Evolutionary conservation across 495 filamentous ascomycete species (phyloP).

Genomic region (Trichocladium uniseriatum): DNA sequence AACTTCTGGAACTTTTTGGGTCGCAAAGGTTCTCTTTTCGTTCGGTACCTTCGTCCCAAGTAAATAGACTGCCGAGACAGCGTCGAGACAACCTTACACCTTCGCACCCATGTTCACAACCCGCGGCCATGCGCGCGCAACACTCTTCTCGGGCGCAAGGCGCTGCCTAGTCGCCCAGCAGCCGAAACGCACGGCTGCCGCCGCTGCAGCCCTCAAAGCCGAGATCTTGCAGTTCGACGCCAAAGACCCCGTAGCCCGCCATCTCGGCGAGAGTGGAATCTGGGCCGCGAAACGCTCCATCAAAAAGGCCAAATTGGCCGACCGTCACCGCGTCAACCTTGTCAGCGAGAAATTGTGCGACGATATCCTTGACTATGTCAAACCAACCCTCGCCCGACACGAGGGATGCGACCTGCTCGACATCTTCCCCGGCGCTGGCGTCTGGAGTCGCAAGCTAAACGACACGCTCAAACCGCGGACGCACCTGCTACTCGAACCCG

Average conservation of each 20-base stretch:
- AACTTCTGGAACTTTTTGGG: too few species aligned
- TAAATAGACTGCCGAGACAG: too few species aligned
- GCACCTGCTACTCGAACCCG: conserved; percentile 72
- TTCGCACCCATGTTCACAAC: conserved; percentile 2
- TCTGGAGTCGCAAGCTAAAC: conserved; percentile 69
- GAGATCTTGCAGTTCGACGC: not conserved
- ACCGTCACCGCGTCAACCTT: conserved; percentile 38
- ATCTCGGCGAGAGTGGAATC: not conserved
- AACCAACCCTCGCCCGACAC: conserved; percentile 47
- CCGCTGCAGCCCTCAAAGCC: too few species aligned
- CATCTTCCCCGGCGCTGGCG: conserved; percentile 64
- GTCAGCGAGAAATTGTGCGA: conserved; percentile 51
- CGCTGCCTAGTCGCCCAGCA: not conserved
- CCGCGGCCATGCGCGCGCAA: conserved; percentile 6
- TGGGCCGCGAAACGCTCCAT: not conserved
- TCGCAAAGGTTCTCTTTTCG: too few species aligned
- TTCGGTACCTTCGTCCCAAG: too few species aligned
- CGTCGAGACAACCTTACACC: too few species aligned
- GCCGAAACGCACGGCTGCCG: too few species aligned
- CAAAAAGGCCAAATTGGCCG: not conserved
- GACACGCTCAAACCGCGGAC: conserved; percentile 62
- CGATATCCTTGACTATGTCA: conserved; percentile 32
- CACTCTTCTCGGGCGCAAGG: not conserved
- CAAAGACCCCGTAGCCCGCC: not conserved
- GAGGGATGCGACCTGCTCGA: conserved; percentile 73